Evolutionary conservation across 345 rosid genomes (phyloP).

Genomic region (Acer negundo): DNA sequence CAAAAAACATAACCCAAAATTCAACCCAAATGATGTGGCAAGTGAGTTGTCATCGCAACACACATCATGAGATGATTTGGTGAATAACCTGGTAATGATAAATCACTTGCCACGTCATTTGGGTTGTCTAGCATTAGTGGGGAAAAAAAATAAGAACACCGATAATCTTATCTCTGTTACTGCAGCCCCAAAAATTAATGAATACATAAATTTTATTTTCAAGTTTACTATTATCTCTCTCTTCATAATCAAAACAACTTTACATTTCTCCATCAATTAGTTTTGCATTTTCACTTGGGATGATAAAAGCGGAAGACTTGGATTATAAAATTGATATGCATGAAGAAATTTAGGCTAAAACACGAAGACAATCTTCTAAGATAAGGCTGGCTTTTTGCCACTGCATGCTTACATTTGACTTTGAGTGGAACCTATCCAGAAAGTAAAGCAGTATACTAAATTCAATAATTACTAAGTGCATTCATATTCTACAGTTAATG

Average conservation of each 20-base stretch:
- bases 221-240: neutral
- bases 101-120: too few species aligned
- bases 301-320: neutral
- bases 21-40: too few species aligned
- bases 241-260: neutral
- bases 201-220: neutral
- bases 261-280: neutral
- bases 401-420: neutral
- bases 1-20: too few species aligned
- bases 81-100: too few species aligned
- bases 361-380: neutral
- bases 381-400: neutral
- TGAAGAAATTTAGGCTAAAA: neutral
- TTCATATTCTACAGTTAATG: too few species aligned
- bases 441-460: neutral
- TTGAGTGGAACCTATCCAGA: neutral
- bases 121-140: too few species aligned
- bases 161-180: neutral
- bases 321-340: conserved; percentile 9
- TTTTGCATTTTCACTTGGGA: neutral
- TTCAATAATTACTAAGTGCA: neutral
- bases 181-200: neutral
- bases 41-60: too few species aligned
- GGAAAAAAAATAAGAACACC: neutral
- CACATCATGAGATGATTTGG: too few species aligned